Conservation (phyloP, 2,329 filamentous ascomycete genomes). For the Tolypocladium inflatum region DNA sequence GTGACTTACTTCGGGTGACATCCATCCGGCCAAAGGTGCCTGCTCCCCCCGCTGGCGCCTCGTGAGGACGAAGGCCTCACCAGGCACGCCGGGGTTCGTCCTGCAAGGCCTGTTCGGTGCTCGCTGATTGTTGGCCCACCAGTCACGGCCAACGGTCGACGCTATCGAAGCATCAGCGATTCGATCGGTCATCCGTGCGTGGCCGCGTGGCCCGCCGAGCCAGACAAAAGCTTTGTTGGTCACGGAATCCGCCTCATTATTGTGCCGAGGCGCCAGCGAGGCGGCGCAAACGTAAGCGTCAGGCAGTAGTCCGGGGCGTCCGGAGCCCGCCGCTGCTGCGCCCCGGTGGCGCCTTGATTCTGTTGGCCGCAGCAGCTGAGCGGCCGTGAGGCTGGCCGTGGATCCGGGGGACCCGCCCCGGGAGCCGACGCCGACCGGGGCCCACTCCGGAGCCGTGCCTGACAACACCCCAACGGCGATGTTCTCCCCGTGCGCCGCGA, state of each 20-base stretch:
- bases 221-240: neutral
- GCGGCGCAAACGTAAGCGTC: neutral
- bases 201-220: neutral
- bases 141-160: neutral
- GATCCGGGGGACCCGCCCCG: neutral
- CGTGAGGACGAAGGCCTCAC: neutral
- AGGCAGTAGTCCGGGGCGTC: neutral
- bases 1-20: neutral
- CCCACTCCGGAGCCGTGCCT: neutral
- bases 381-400: neutral
- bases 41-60: neutral
- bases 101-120: neutral
- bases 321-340: neutral
- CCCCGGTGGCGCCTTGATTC: neutral
- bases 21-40: neutral
- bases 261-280: neutral
- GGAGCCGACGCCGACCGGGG: neutral
- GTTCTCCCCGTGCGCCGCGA: neutral
- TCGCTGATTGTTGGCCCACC: neutral
- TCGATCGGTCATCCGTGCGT: neutral
- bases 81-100: neutral
- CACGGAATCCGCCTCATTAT: neutral
- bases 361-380: neutral
- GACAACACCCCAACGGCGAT: neutral
- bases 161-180: neutral